These are phyloP conservation scores for Grosmannia penicillata DNA, from an alignment of 2,329 filamentous ascomycete genomes.

Conservation along the genomic window DNA sequence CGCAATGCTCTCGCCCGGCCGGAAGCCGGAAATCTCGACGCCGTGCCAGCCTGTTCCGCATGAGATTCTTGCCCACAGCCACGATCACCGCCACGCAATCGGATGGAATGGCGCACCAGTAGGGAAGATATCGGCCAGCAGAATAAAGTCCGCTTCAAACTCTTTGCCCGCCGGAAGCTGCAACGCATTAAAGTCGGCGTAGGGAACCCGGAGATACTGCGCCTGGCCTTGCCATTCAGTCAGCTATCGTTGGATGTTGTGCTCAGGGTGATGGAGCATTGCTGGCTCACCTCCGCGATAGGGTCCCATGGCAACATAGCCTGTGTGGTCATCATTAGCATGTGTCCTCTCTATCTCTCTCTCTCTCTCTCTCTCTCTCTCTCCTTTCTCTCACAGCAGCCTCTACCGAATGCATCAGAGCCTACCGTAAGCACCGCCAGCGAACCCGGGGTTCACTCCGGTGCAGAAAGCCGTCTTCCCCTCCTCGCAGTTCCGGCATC, in stretches of 20 bases:
- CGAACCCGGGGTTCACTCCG: neutral
- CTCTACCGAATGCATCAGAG: neutral
- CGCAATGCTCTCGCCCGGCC: slow-evolving; percentile 17
- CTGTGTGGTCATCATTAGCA: neutral
- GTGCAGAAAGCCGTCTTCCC: neutral
- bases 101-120: neutral
- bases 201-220: neutral
- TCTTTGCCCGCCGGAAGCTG: neutral
- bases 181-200: slow-evolving; percentile 1
- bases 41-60: slow-evolving; percentile 23
- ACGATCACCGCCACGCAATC: neutral
- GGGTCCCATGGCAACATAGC: slow-evolving; percentile 1
- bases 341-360: neutral
- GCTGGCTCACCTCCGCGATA: neutral
- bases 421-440: slow-evolving; percentile 1
- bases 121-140: slow-evolving; percentile 1
- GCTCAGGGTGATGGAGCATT: neutral
- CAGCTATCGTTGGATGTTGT: neutral
- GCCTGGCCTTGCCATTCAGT: neutral
- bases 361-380: neutral
- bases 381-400: neutral
- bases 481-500: slow-evolving; percentile 1
- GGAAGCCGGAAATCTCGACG: slow-evolving; percentile 20
- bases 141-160: neutral
- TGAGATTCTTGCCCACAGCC: slow-evolving; percentile 17